A percentile compares a stretch with the other conserved stretches of the same genome.
phyloP scores from a whole-genome alignment of 345 rosid species.

The Syzygium aromaticum region DNA sequence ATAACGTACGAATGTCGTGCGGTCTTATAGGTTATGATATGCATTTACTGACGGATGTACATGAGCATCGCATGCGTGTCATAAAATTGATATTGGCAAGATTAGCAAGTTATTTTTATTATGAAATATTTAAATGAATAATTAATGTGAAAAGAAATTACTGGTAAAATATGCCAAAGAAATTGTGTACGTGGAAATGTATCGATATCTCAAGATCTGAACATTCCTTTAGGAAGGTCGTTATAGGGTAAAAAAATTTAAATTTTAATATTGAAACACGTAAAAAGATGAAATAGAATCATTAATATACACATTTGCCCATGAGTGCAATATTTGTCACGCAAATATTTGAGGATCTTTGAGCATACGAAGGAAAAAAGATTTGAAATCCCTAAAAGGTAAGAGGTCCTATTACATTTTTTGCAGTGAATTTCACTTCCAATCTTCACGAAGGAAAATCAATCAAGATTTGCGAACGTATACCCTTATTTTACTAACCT shows the following conservation, averaged over 20 bases:
- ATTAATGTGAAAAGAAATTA: not conserved
- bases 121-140: not conserved
- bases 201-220: not conserved
- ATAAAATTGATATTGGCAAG: not conserved
- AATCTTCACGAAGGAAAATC: not conserved
- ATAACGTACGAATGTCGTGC: not conserved
- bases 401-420: not conserved
- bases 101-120: not conserved
- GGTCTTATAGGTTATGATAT: not conserved
- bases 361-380: not conserved
- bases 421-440: not conserved
- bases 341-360: not conserved
- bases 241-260: not conserved
- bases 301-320: not conserved
- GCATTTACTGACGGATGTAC: not conserved
- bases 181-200: not conserved
- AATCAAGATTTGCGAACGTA: not conserved
- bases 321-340: not conserved
- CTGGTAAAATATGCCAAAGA: not conserved
- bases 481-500: accelerated
- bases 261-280: not conserved
- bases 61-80: not conserved
- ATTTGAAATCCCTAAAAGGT: not conserved
- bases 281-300: not conserved
- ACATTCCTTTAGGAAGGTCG: not conserved